Evolutionary conservation across 805 yeast genomes (phyloP).

Genomic region (Peterozyma xylosa): DNA sequence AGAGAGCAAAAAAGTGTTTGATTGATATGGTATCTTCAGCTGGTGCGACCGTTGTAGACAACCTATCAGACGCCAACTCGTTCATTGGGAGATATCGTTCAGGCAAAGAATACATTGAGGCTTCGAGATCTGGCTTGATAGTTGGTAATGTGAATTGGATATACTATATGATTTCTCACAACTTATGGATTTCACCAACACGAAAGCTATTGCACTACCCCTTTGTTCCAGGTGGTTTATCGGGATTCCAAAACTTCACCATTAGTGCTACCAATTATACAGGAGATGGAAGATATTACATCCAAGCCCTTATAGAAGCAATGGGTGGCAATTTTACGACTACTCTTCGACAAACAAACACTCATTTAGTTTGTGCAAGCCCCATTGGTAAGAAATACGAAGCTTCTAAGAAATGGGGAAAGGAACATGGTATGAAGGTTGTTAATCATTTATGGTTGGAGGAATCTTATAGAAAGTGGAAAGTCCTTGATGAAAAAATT

Average conservation of each 20-base stretch:
- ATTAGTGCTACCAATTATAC: slow-evolving; percentile 74
- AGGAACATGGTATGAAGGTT: slow-evolving; percentile 30
- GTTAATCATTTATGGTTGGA: slow-evolving; percentile 89
- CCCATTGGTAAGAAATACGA: slow-evolving; percentile 67
- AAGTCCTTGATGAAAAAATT: slow-evolving; percentile 32
- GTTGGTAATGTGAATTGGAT: slow-evolving; percentile 77
- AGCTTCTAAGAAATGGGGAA: slow-evolving; percentile 64
- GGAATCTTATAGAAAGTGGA: slow-evolving; percentile 64
- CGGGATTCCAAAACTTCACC: slow-evolving; percentile 43
- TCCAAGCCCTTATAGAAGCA: slow-evolving; percentile 53
- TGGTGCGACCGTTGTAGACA: slow-evolving; percentile 43
- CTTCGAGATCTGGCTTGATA: slow-evolving; percentile 29
- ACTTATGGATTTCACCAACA: slow-evolving; percentile 48
- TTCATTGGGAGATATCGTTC: slow-evolving; percentile 58
- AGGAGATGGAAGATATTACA: slow-evolving; percentile 75
- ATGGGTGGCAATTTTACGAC: slow-evolving; percentile 76
- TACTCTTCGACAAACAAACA: slow-evolving; percentile 55
- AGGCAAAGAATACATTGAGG: slow-evolving; percentile 46
- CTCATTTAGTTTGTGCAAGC: slow-evolving; percentile 64
- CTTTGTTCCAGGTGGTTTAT: slow-evolving; percentile 40
- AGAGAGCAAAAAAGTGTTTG: slow-evolving; percentile 30
- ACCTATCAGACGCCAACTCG: slow-evolving; percentile 26
- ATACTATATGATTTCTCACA: slow-evolving; percentile 52
- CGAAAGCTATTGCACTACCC: slow-evolving; percentile 67
- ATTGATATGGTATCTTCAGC: slow-evolving; percentile 34